Conservation (phyloP, 2,329 filamentous ascomycete genomes). For the Cercospora janseana region DNA sequence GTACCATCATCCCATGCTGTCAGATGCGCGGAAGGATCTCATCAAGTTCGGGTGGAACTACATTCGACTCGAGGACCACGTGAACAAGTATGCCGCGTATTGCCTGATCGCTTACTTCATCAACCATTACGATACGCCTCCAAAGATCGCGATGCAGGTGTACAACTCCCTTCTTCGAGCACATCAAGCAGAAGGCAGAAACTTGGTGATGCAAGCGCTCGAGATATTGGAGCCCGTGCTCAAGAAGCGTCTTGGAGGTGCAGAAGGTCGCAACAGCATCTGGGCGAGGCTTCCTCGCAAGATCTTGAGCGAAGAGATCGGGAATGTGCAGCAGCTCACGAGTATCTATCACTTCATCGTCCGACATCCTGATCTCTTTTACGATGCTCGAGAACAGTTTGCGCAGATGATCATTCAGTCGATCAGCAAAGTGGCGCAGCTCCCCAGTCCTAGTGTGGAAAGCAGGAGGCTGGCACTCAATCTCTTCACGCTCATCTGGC, state of each 20-base stretch:
- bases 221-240: constrained; percentile 94
- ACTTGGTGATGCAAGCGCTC: constrained; percentile 87
- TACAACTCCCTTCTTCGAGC: constrained; percentile 88
- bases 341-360: constrained; percentile 98
- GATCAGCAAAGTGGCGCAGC: constrained; percentile 79
- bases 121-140: constrained; percentile 89
- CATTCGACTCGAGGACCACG: constrained; percentile 95
- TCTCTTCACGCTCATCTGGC: constrained; percentile 85
- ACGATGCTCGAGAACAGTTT: constrained; percentile 90
- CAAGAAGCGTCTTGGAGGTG: constrained; percentile 73
- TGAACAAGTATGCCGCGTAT: constrained; percentile 98
- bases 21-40: constrained; percentile 92
- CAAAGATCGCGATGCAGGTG: constrained; percentile 93
- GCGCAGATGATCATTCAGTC: constrained; percentile 84
- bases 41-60: constrained; percentile 99
- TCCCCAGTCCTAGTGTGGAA: constrained; percentile 82
- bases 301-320: constrained; percentile 88
- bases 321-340: constrained; percentile 92
- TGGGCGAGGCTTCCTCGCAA: constrained; percentile 90
- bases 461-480: constrained; percentile 88
- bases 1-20: constrained; percentile 82
- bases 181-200: constrained; percentile 90
- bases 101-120: constrained; percentile 98
- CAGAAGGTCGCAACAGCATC: constrained; percentile 70
- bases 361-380: constrained; percentile 88